Conservation (phyloP, 352 stramenopile species). For the Globisporangium radiosum region DNA sequence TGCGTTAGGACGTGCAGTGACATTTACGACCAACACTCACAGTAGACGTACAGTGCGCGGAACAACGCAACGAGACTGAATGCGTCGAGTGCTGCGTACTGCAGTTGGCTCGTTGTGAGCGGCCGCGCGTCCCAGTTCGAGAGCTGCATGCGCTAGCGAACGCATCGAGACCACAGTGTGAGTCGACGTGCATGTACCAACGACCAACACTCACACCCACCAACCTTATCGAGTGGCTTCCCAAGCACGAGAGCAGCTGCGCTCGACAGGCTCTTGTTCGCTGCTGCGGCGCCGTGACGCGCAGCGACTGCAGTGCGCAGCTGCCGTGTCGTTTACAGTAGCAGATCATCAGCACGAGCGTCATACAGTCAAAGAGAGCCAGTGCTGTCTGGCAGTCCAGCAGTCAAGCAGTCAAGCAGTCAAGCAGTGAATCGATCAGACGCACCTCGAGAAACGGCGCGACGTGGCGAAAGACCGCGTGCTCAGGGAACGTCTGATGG, state of each 20-base stretch:
- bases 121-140: conserved; percentile 64
- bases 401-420: not conserved
- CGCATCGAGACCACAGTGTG: no score
- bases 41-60: conserved; percentile 34
- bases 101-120: conserved; percentile 34
- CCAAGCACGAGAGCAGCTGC: conserved; percentile 31
- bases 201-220: not conserved
- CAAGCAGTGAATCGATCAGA: not conserved
- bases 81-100: conserved; percentile 62
- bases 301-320: conserved; percentile 25
- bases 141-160: conserved; percentile 45
- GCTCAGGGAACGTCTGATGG: conserved; percentile 60
- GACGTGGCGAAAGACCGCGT: conserved; percentile 26
- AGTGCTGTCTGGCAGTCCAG: not conserved
- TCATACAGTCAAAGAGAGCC: not conserved
- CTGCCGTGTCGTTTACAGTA: conserved; percentile 12
- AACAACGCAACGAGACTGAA: conserved; percentile 51
- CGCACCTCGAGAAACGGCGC: conserved; percentile 39
- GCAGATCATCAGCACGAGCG: not conserved
- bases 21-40: no score
- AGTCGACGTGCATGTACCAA: no score
- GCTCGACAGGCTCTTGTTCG: conserved; percentile 37
- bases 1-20: no score
- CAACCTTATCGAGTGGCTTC: conserved; percentile 60
- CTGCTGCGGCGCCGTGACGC: conserved; percentile 17